These are phyloP conservation scores for Coniophora puteana DNA, from an alignment of 1,284 basidiomycete genomes.

Conservation along the genomic window DNA sequence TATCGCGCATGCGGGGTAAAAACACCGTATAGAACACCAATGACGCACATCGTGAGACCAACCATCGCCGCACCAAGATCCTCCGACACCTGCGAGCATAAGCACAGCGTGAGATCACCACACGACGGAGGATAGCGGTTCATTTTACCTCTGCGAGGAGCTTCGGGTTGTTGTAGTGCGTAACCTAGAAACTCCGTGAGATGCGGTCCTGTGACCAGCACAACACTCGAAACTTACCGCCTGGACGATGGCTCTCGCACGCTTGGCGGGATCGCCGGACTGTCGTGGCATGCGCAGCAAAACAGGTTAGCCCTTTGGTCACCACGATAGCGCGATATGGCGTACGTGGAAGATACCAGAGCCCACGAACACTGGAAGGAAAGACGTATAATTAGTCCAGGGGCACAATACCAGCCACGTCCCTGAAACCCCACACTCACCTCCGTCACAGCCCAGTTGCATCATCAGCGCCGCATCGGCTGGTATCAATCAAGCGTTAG, in stretches of 20 bases:
- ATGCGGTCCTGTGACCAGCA: slow-evolving; percentile 7
- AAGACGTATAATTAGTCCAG: slow-evolving; percentile 11
- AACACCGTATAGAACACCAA: slow-evolving; percentile 4
- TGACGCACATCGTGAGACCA: slow-evolving; percentile 79
- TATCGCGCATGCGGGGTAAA: slow-evolving; percentile 5
- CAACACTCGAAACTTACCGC: slow-evolving; percentile 51
- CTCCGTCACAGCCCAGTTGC: slow-evolving; percentile 98
- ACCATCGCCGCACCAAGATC: slow-evolving; percentile 92
- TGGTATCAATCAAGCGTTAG: slow-evolving; percentile 21
- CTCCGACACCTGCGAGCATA: slow-evolving; percentile 66
- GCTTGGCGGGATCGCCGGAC: slow-evolving; percentile 93
- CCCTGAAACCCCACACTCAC: slow-evolving; percentile 39
- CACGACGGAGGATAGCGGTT: not conserved
- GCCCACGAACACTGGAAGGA: slow-evolving; percentile 86
- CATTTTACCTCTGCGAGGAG: slow-evolving; percentile 67
- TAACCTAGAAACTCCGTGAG: slow-evolving; percentile 49
- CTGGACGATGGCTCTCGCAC: slow-evolving; percentile 96
- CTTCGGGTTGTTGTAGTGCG: slow-evolving; percentile 94
- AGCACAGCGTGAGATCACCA: slow-evolving; percentile 8
- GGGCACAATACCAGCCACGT: slow-evolving; percentile 8
- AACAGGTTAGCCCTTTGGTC: slow-evolving; percentile 4
- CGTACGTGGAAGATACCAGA: slow-evolving; percentile 91
- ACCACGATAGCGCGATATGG: slow-evolving; percentile 13
- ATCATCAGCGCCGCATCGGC: slow-evolving; percentile 99
- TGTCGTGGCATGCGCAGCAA: slow-evolving; percentile 29